These are phyloP conservation scores for Nicotiana rustica DNA, from an alignment of 305 asterid species.

Conservation along the genomic window DNA sequence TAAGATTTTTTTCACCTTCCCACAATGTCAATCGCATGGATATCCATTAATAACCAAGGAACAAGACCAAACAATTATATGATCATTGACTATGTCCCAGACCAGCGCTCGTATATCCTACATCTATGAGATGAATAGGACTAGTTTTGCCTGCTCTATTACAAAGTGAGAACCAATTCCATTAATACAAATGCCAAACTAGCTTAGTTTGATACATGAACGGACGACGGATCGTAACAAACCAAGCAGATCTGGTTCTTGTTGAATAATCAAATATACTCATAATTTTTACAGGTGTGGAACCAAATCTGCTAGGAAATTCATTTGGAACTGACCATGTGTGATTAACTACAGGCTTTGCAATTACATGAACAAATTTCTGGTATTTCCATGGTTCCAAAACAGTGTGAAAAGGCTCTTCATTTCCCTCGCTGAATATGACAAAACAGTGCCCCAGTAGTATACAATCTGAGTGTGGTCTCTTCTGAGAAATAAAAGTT, in stretches of 20 bases:
- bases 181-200: neutral
- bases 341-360: neutral
- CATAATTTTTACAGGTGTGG: conserved; percentile 18
- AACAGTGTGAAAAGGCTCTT: neutral
- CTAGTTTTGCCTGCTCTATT: neutral
- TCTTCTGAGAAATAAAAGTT: conserved; percentile 6
- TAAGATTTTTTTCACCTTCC: neutral
- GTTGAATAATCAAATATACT: conserved; percentile 3
- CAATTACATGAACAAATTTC: conserved; percentile 22
- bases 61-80: neutral
- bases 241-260: neutral
- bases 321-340: neutral
- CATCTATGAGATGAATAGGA: neutral
- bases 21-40: neutral
- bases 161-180: neutral
- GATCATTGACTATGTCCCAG: neutral
- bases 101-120: neutral
- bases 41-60: neutral
- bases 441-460: neutral
- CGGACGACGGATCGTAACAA: neutral
- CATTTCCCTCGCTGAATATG: neutral
- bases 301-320: conserved; percentile 4
- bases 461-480: conserved; percentile 7
- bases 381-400: neutral
- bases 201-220: neutral